These are phyloP conservation scores for Dovyalis caffra DNA, from an alignment of 345 rosid species.

Conservation along the genomic window DNA sequence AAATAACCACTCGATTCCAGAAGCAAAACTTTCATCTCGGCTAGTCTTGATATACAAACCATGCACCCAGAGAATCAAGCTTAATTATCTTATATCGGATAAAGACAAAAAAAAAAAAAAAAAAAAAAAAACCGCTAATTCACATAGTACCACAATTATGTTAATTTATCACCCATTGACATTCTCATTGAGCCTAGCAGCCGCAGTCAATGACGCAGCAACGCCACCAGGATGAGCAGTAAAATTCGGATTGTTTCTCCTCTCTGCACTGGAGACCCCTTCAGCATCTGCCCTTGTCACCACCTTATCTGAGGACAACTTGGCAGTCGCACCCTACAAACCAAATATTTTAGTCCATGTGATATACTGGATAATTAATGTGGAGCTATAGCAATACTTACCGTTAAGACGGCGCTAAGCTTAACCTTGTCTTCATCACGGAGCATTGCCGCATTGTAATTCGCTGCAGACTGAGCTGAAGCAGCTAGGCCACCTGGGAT, in stretches of 20 bases:
- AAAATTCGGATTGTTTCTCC: conserved; percentile 52
- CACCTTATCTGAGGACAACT: no score
- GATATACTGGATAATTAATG: no score
- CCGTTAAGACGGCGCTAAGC: conserved; percentile 53
- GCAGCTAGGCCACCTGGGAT: conserved; percentile 59
- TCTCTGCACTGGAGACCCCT: no score
- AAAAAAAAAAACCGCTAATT: not conserved
- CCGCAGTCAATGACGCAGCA: conserved; percentile 57
- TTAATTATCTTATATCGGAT: no score
- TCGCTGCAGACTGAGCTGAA: conserved; percentile 73
- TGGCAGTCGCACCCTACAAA: no score
- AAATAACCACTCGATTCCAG: not conserved
- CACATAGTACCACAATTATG: not conserved
- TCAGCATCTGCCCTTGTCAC: no score
- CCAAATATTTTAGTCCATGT: no score
- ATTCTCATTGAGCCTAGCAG: conserved; percentile 64
- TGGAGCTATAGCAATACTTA: not conserved
- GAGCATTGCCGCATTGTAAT: no score
- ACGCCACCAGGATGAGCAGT: conserved; percentile 60
- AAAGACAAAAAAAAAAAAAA: not conserved
- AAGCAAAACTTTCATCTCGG: not conserved
- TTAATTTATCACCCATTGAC: not conserved
- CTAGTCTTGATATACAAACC: not conserved
- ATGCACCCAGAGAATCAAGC: not conserved
- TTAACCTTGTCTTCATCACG: no score